Base-by-base conservation (phyloP, 2,329 filamentous ascomycete species). In the Septoria petroselini region DNA sequence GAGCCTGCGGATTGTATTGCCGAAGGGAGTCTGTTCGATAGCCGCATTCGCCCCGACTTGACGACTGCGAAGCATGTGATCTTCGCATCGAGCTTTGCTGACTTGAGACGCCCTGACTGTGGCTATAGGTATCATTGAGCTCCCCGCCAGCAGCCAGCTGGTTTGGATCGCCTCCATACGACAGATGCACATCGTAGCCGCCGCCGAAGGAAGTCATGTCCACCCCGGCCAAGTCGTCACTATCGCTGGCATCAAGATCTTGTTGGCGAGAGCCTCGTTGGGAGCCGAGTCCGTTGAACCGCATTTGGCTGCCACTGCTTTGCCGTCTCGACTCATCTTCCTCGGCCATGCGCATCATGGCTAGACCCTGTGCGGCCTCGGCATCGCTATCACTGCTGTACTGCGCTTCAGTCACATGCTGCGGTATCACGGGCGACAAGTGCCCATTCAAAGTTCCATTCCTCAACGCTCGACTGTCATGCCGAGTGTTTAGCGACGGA, bases 321-420 rank as follows among this genome's bases (percentile, higher is more conserved):
- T 80, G 79, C 50, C 80, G 76, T 41, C 82, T 81, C 15, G 71
- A 73, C 53, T 77, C 76, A 37, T 79, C 75, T 66, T 89, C 81
- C 54, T 95, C 89, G 3, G 89, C 90, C 71, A 91, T 82, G 51
- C 83, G 83, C 78, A 97, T 82, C 58, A 90, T 90, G 65, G 87
- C 80, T 43, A 94, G 73, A 12, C 93, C 91, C 53, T 88, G 88
- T 31, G 86, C 84, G 15, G 86, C 91, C 68, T 96, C 91, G 0
- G 86, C 83, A 64, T 97, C 91, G 64, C 89, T 94, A 41, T 94
- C 89, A 47, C 91, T 86, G 55, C 76, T 76, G 59, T 77, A 77
- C 4, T 72, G 55, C 8, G 43, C 71, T 52, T 71, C 71, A 52
- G 74, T 73, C 31, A 73, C 67, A 50, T 72, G 70, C 42, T 74